These are phyloP conservation scores for Aspergillus panamensis DNA, from an alignment of 495 filamentous ascomycete species.

Conservation along the genomic window DNA sequence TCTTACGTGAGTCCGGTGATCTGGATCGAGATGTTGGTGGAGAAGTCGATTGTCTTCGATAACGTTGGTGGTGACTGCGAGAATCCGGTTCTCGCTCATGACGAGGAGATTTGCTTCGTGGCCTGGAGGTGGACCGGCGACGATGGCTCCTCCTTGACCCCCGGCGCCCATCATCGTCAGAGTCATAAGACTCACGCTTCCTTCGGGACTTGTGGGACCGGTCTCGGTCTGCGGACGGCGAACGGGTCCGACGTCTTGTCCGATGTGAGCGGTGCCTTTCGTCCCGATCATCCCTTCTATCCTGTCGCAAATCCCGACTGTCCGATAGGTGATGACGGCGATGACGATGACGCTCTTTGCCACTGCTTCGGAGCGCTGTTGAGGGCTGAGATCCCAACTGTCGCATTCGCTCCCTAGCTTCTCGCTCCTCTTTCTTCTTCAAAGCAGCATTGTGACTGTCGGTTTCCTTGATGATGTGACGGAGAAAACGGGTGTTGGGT, in stretches of 20 bases:
- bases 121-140: constrained; percentile 33
- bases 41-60: constrained; percentile 28
- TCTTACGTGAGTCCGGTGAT: constrained; percentile 18
- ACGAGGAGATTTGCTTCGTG: constrained; percentile 36
- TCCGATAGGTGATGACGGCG: constrained; percentile 14
- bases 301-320: constrained; percentile 17
- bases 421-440: constrained; percentile 72
- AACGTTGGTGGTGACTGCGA: constrained; percentile 25
- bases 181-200: constrained; percentile 24
- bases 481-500: constrained; percentile 86
- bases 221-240: constrained; percentile 29
- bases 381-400: constrained; percentile 38
- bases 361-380: constrained; percentile 31
- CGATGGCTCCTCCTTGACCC: constrained; percentile 23
- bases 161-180: constrained; percentile 20
- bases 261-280: constrained; percentile 27
- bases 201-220: constrained; percentile 30
- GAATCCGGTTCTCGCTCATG: constrained; percentile 21
- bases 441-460: constrained; percentile 87
- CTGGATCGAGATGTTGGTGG: constrained; percentile 31
- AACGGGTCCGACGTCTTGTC: constrained; percentile 30
- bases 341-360: constrained; percentile 19
- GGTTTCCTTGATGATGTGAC: constrained; percentile 83
- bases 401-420: constrained; percentile 55
- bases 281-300: constrained; percentile 18